phyloP scores from a whole-genome alignment of 2,329 filamentous ascomycete species.

The Microdochium paspali region DNA sequence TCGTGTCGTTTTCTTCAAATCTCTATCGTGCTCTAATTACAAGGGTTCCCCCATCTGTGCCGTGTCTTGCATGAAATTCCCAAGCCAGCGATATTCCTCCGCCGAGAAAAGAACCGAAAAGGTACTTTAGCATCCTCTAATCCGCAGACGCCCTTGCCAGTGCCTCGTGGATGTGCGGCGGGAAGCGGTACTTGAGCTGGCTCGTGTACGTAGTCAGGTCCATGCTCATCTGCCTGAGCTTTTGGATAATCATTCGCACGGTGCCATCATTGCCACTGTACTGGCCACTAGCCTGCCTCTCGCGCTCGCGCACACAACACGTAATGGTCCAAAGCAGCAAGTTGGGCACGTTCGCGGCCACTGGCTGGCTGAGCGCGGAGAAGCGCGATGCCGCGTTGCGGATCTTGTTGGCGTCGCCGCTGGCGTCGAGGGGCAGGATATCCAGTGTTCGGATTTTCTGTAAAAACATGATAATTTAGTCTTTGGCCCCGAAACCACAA shows the following conservation, averaged over 20 bases:
- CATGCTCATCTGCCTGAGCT: slow-evolving; percentile 70
- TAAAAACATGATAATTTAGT: slow-evolving; percentile 3
- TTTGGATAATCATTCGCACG: slow-evolving; percentile 53
- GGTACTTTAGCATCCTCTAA: slow-evolving; percentile 14
- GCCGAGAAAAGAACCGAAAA: too few relatives aligned
- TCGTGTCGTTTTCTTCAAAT: background rate
- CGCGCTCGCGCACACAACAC: slow-evolving; percentile 72
- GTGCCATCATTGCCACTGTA: slow-evolving; percentile 67
- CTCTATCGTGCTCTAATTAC: background rate
- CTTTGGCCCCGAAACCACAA: background rate
- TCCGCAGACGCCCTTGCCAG: slow-evolving; percentile 74
- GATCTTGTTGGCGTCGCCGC: slow-evolving; percentile 68
- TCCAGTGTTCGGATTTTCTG: slow-evolving; percentile 66
- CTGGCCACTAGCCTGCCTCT: slow-evolving; percentile 57
- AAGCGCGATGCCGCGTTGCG: slow-evolving; percentile 76
- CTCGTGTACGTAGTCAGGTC: slow-evolving; percentile 93
- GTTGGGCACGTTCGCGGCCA: slow-evolving; percentile 83
- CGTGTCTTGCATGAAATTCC: too few relatives aligned
- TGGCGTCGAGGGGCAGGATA: slow-evolving; percentile 70
- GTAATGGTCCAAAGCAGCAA: slow-evolving; percentile 89
- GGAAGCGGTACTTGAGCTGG: slow-evolving; percentile 83
- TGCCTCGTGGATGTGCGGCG: slow-evolving; percentile 78
- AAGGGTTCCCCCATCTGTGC: background rate
- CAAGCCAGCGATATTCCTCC: too few relatives aligned
- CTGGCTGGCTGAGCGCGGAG: slow-evolving; percentile 64